Conservation (phyloP, 2,329 filamentous ascomycete genomes). For the Sclerotinia spermophila region DNA sequence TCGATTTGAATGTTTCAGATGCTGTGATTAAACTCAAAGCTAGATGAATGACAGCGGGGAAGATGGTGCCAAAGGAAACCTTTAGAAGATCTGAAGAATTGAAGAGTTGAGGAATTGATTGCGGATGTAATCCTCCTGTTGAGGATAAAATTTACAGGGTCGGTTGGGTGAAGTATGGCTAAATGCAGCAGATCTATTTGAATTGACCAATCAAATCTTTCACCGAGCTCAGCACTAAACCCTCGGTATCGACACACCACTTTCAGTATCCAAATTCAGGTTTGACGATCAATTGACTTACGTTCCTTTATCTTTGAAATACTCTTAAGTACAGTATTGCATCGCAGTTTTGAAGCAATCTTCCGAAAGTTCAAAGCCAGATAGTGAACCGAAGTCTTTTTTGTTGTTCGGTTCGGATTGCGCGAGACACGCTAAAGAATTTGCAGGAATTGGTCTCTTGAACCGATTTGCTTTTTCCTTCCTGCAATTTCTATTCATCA, state of each 20-base stretch:
- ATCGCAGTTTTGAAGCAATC: not conserved
- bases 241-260: not conserved
- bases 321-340: not conserved
- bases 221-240: not conserved
- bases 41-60: not conserved
- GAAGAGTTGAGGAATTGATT: not conserved
- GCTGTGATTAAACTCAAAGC: not conserved
- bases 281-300: not conserved
- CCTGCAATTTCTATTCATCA: not conserved
- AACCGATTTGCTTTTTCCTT: not conserved
- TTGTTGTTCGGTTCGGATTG: not conserved
- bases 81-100: not conserved
- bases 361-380: not conserved
- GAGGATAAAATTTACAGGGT: not conserved
- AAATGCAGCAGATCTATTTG: not conserved
- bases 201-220: not conserved
- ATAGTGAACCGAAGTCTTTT: not conserved
- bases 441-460: not conserved
- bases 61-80: not conserved
- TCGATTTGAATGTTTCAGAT: not conserved
- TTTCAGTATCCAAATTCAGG: not conserved
- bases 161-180: constrained; percentile 12
- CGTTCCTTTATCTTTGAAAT: not conserved
- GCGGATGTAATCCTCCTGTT: not conserved
- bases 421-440: not conserved